Percentiles rank a stretch among this genome's conserved stretches.
Conservation (phyloP, 192 early-diverging fungal species). For the Coemansia sp. region DNA sequence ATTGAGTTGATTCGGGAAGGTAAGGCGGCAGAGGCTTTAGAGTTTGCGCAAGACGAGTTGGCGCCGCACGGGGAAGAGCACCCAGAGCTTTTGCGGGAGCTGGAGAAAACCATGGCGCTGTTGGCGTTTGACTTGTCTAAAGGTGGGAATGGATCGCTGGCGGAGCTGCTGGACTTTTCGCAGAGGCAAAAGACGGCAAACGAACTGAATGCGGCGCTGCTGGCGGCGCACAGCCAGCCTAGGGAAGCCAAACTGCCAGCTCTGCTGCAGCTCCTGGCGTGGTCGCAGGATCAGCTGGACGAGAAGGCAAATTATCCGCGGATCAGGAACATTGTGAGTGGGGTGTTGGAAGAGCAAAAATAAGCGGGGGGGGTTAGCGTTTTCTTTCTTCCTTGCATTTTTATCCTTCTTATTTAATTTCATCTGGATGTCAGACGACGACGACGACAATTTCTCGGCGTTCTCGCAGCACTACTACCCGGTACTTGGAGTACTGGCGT, state of each 20-base stretch:
- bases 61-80: conserved; percentile 96
- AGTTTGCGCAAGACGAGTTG: conserved; percentile 96
- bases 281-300: conserved; percentile 90
- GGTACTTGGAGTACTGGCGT: conserved; percentile 37
- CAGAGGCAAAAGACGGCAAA: conserved; percentile 91
- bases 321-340: conserved; percentile 80
- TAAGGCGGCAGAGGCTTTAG: conserved; percentile 75
- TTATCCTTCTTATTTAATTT: background rate
- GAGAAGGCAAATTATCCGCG: conserved; percentile 80
- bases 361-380: too few relatives aligned
- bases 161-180: conserved; percentile 79
- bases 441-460: conserved; percentile 15
- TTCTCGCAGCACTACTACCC: conserved; percentile 42
- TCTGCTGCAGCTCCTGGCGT: conserved; percentile 87
- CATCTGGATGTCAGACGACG: background rate
- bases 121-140: conserved; percentile 82
- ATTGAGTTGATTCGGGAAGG: conserved; percentile 93
- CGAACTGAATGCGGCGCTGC: conserved; percentile 91
- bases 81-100: conserved; percentile 91
- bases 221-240: conserved; percentile 87
- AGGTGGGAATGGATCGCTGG: conserved; percentile 43
- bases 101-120: conserved; percentile 95
- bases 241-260: conserved; percentile 91
- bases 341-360: conserved; percentile 57
- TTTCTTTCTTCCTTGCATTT: conserved; percentile 2